Percentiles rank a stretch among this genome's conserved stretches.
phyloP scores from a whole-genome alignment of 345 rosid species.

The Theobroma cacao region DNA sequence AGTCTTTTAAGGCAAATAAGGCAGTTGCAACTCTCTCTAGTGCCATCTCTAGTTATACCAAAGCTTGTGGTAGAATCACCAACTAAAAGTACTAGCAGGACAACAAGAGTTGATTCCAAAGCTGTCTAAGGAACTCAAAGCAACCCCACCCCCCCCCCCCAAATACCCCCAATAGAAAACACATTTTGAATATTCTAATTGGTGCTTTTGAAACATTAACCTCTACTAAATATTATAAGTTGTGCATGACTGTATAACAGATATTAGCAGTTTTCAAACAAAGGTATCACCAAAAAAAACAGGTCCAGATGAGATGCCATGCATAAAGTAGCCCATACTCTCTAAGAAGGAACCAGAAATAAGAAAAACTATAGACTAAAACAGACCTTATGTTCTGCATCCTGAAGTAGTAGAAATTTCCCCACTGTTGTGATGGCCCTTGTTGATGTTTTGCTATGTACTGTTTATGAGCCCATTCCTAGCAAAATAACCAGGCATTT shows the following conservation, averaged over 20 bases:
- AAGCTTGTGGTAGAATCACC: neutral
- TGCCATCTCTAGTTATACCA: neutral
- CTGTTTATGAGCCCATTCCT: constrained; percentile 99
- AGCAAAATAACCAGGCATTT: constrained; percentile 16
- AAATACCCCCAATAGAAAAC: neutral
- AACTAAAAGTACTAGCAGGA: neutral
- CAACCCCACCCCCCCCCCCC: neutral
- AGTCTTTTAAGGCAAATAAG: neutral
- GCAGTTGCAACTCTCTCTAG: neutral
- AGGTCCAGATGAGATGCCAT: neutral
- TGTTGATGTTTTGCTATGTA: constrained; percentile 87
- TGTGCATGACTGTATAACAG: neutral
- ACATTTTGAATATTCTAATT: neutral
- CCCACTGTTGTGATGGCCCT: constrained; percentile 93
- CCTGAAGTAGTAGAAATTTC: constrained; percentile 92
- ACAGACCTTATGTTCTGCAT: constrained; percentile 90
- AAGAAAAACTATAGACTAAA: neutral
- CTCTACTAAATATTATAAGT: neutral
- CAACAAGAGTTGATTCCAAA: neutral
- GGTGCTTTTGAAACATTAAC: neutral
- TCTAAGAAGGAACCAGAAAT: neutral
- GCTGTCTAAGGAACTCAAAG: neutral
- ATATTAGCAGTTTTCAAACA: neutral
- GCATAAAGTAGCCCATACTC: neutral
- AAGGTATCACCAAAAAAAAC: neutral